Evolutionary conservation across 179 eudicot genomes (phyloP), one percentile per base, ranked within the genome.

Genomic region (Actinidia arguta): DNA sequence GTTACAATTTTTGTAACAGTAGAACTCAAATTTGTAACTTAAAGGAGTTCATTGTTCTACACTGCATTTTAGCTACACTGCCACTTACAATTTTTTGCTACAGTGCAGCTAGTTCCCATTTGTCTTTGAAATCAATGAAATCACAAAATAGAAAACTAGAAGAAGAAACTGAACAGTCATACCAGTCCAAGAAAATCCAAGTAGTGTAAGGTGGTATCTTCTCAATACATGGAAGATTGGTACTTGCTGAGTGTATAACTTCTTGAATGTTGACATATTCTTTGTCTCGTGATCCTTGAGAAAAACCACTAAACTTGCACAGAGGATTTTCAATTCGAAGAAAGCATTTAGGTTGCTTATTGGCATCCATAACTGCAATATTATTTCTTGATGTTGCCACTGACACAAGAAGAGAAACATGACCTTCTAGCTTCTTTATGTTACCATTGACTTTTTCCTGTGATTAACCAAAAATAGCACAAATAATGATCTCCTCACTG

Each of bases 101-200:
- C 24, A 52, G 13, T 54, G 13, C 42, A 6, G 66, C 27, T 51
- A 39, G 31, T 36, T 69, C 51, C 74, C n/a, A 50, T 39, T 78
- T 51, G 46, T 50, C 61, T 0, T 47, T 51, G 62, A 31, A 66
- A 27, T 77, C 48, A 50, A 67, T 78, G 27, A 66, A 47, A 66
- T 17, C 14, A 48, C 20, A 42, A 54, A 79, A 20, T 56, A 68
- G 61, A 70, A 27, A 71, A 16, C 36, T 25, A 80, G 22, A 74
- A 56, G 51, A 80, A 42, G 79, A 71, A 44, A 68, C 4, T 42
- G 81, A 11, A 75, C 50, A 70, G 27, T 54, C 90, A 71, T 85
- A 95, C 99, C 90, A 91, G 73, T 84, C 90, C 78, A 96, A 85
- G 80, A 90, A 92, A 69, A 95, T 87, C 99, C 99, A 96, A 47